Evolutionary conservation across 2,329 filamentous ascomycete genomes (phyloP), one percentile per base, ranked within the genome.

Genomic region (Knoxdaviesia capensis): DNA sequence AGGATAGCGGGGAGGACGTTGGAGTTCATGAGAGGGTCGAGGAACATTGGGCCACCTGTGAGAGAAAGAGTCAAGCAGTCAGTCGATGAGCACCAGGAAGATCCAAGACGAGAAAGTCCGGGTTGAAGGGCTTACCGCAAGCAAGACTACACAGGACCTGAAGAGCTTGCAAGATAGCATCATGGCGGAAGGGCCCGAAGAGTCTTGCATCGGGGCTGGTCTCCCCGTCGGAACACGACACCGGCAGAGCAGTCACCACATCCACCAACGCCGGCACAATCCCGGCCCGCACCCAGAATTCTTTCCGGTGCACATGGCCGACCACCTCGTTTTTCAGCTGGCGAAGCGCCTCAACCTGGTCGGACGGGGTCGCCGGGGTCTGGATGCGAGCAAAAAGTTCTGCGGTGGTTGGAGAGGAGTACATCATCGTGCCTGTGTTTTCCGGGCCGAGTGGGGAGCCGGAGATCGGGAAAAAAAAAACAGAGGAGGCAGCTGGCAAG

Each of bases 321-420:
- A 94, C 76, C 39, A 93, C 71, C 48, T 90, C 81, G 58, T 94
- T 90, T 64, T 94, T 96, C 31, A 98, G 63, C 36, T 68, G 65
- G 48, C 77, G 74, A 38, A 94, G 66, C 40, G 77, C 71, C 30
- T 66, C 62, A 36, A 20, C 20, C 20, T 20, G 20, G 20, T 20
- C 20, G 20, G 20, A 20, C 20, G 20, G 20, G 20, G 20, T 20
- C 20, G 20, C 20, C 20, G 20, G 20, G 20, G 20, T 20, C 20
- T 20, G 20, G 20, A 20, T 20, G 20, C 20, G 20, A 20, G 20
- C 20, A 3, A 20, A 20, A 20, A 20, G 20, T 20, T 20, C 20
- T 20, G 20, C 20, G 20, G 20, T 20, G 20, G 20, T 20, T 20
- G 20, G 20, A 20, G 20, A 20, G 20, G 20, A 20, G 20, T 20